Base-by-base conservation (phyloP, 1,284 basidiomycete genomes). In the Pterulicium gracile region DNA sequence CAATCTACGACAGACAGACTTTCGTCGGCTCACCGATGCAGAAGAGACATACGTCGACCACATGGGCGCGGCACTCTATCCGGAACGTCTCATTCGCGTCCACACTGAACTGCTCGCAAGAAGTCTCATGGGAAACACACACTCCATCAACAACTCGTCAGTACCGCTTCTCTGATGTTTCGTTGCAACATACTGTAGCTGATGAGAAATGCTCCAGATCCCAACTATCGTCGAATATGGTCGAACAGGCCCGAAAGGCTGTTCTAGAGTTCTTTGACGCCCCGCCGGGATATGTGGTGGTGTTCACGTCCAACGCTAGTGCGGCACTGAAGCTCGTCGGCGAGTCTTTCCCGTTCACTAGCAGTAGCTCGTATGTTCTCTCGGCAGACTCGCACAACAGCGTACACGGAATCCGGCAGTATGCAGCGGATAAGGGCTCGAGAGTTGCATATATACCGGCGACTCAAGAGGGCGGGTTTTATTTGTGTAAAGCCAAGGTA, bases 221-320 rank as follows among this genome's bases (percentile, higher is more conserved):
- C 17, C 73, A 69, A 50, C 59, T 88, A 41, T 87, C 85, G 14
- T 62, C 81, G 15, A 66, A 70, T 43, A 79, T 73, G 54, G 79
- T 79, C 10, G 64, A 74, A 44, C 78, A 83, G 55, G 87, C 86
- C 12, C 75, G 86, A n/a, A 58, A 68, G 12, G 75, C 79, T 40
- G 78, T 88, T 1, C 72, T 89, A 4, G 67, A 78, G 2, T 88
- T 86, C 64, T 85, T 88, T 57, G 69, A 73, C 36, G 86, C 83
- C 12, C 72, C 82, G 3, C 69, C 72, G n/a, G 69, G 79, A 1
- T 90, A 88, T 58, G 79, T 81, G 14, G 82, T 90, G 47, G 68
- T 91, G 47, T 91, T 89, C 61, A 90, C 88, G 3, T 65, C 81
- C 4, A 90, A 90, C 54, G 82, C 88, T 4, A 84, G 82, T 2